Evolutionary conservation across 1,284 basidiomycete genomes (phyloP), one percentile per base, ranked within the genome.

Genomic region (Fistulinella staudtii): DNA sequence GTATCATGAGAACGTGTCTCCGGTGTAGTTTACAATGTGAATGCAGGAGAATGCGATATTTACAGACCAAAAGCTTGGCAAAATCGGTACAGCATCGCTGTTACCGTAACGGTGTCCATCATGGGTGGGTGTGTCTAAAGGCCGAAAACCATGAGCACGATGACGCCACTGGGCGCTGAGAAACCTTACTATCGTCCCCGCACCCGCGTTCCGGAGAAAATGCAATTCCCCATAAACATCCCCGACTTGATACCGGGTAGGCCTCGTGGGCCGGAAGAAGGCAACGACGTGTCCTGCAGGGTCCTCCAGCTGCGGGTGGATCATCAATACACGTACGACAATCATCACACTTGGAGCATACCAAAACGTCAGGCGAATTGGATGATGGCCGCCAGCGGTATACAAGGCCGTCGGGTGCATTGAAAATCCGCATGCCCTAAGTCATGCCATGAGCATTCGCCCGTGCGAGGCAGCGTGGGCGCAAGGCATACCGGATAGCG

Each of bases 41-140:
- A 49, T 63, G 61, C 51, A 45, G 37, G 42, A 53, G 27, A 47
- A 44, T 45, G 49, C 39, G 47, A 53, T 44, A 60, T n/a, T 77
- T 70, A 85, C 39, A 85, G 71, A 58, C 80, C 81, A 70, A 77
- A 86, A 39, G 77, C 71, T 43, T 74, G 70, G 57, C 82, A 84
- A 64, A 86, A 86, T 43, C 88, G 79, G 68, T 86, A 89, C 31
- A 90, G 71, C 84, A 90, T 88, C 42, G 80, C 79, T 28, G 87
- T 87, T 51, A 90, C 79, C 28, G 82, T 82, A 49, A 90, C 85
- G 39, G 79, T 80, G 71, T 90, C 87, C 86, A 90, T 90, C 66
- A 89, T 80, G 49, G 88, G 87, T 44, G 86, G 86, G 60, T 89
- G 86, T 71, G 80, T 85, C 86, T 89, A 60, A 42, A 23, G 34